phyloP scores from a whole-genome alignment of 2,329 filamentous ascomycete genomes.

The Cladosporium velox region DNA sequence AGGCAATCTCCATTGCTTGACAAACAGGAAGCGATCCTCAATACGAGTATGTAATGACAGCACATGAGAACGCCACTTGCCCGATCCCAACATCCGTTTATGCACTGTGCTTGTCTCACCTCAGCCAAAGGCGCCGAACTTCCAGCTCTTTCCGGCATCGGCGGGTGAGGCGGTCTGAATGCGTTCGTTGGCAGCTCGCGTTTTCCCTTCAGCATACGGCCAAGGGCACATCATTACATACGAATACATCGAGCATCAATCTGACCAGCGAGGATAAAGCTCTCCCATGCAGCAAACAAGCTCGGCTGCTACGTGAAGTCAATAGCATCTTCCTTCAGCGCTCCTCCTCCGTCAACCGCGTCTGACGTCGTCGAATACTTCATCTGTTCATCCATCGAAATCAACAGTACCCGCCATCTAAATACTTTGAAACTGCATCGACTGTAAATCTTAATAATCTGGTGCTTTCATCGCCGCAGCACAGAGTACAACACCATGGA shows the following conservation, averaged over 20 bases:
- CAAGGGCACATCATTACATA: not conserved
- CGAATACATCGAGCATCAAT: not conserved
- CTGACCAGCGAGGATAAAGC: not conserved
- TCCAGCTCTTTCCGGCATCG: not conserved
- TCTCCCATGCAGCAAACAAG: not conserved
- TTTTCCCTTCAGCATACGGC: not conserved
- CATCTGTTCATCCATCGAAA: not conserved
- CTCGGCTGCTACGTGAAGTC: not conserved
- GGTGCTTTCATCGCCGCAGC: not conserved
- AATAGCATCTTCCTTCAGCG: not conserved
- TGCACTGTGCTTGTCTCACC: not conserved
- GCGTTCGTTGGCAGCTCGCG: not conserved
- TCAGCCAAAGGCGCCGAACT: not conserved
- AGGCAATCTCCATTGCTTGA: not conserved
- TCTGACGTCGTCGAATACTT: conserved; percentile 5
- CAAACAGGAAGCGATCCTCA: not conserved
- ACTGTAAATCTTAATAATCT: not conserved
- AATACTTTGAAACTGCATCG: not conserved
- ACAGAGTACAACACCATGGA: not conserved
- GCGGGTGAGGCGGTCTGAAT: not conserved
- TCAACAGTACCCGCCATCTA: not conserved
- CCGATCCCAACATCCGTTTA: not conserved
- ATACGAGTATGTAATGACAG: not conserved
- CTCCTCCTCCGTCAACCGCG: not conserved
- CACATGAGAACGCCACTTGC: not conserved